These are phyloP conservation scores for Sphagnum fallax DNA, from an alignment of 228 moss, liverwort and hornwort genomes.

Conservation along the genomic window DNA sequence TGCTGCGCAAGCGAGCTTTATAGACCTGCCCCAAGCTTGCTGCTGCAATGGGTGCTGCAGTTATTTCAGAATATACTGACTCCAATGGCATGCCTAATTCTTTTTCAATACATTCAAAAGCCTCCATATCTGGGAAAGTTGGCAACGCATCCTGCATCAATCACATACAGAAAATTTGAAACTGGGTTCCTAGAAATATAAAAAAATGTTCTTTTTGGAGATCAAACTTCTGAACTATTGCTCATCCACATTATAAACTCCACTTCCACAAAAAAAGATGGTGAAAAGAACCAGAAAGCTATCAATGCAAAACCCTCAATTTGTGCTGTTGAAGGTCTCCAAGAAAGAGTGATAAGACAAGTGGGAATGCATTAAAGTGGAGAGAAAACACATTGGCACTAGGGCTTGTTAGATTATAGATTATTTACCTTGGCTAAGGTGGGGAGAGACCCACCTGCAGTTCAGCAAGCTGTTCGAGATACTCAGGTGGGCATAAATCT, in stretches of 20 bases:
- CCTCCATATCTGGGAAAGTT: conserved; percentile 73
- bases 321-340: too few relatives aligned
- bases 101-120: conserved; percentile 87
- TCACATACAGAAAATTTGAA: neutral
- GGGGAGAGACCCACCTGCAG: conserved; percentile 57
- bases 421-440: neutral
- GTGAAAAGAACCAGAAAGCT: too few relatives aligned
- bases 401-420: too few relatives aligned
- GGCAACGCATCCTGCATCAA: conserved; percentile 85
- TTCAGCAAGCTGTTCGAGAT: conserved; percentile 89
- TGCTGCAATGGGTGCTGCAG: conserved; percentile 80
- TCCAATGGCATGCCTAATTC: conserved; percentile 79
- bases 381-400: too few relatives aligned
- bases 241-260: too few relatives aligned
- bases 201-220: too few relatives aligned
- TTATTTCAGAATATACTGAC: conserved; percentile 74
- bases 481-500: conserved; percentile 89
- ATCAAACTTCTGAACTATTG: too few relatives aligned
- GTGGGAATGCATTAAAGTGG: too few relatives aligned
- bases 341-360: too few relatives aligned
- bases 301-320: too few relatives aligned
- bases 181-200: too few relatives aligned
- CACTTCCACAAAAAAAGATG: too few relatives aligned
- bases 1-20: conserved; percentile 68
- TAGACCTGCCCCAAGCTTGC: conserved; percentile 98